Percentiles rank a stretch among this genome's conserved stretches.
Evolutionary conservation across 345 rosid species (phyloP).

Genomic region (Bretschneidera sinensis): DNA sequence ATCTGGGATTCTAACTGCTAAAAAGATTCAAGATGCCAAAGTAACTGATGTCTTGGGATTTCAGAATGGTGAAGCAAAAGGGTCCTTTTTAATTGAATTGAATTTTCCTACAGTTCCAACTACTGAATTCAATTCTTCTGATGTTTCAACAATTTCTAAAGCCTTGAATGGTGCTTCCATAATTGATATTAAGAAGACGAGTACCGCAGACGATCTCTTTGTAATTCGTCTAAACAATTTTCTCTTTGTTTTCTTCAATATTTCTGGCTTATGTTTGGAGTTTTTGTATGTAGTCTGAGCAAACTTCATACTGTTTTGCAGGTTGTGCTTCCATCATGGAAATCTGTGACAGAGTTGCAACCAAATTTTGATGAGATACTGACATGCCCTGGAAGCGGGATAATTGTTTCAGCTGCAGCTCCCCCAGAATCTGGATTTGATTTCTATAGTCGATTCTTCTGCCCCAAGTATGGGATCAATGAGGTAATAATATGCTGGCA

Average conservation of each 20-base stretch:
- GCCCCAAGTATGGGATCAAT: slow-evolving; percentile 55
- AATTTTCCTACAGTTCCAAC: slow-evolving; percentile 43
- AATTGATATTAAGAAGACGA: slow-evolving; percentile 46
- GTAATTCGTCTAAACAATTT: slow-evolving; percentile 35
- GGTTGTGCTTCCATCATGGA: slow-evolving; percentile 62
- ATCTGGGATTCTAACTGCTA: slow-evolving; percentile 66
- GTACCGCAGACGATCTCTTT: slow-evolving; percentile 31
- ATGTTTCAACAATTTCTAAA: slow-evolving; percentile 29
- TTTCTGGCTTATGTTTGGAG: background rate
- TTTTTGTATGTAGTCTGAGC: too few species aligned
- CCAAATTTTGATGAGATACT: slow-evolving; percentile 47
- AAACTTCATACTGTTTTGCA: slow-evolving; percentile 16
- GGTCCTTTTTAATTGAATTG: slow-evolving; percentile 41
- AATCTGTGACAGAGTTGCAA: slow-evolving; percentile 45
- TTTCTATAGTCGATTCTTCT: slow-evolving; percentile 61
- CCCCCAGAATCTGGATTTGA: slow-evolving; percentile 53
- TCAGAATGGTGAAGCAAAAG: slow-evolving; percentile 30
- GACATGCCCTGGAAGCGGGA: slow-evolving; percentile 49
- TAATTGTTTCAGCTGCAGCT: slow-evolving; percentile 54
- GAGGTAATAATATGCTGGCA: slow-evolving; percentile 43
- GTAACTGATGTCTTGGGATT: slow-evolving; percentile 9
- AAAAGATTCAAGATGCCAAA: slow-evolving; percentile 31
- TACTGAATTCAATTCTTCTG: slow-evolving; percentile 30
- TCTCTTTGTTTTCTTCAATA: background rate
- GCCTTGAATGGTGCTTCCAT: slow-evolving; percentile 48